Evolutionary conservation across 2,329 filamentous ascomycete species (phyloP).

Genomic region (Pseudogymnoascus sp.): DNA sequence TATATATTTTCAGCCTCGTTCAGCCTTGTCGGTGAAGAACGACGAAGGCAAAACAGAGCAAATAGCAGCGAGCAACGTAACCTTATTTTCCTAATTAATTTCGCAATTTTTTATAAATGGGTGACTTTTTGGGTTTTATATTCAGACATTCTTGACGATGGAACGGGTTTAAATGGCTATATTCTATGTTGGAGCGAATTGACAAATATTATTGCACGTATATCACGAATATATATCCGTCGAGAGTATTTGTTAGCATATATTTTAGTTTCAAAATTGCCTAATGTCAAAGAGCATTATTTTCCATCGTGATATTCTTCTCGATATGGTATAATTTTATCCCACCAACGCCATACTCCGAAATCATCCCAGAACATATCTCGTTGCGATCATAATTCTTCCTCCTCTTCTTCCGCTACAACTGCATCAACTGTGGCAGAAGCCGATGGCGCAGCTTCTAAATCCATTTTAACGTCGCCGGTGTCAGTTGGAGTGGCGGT

Average conservation of each 20-base stretch:
- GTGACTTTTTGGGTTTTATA: neutral
- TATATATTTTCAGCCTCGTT: neutral
- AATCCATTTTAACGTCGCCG: neutral
- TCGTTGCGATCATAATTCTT: slow-evolving; percentile 7
- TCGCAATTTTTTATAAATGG: neutral
- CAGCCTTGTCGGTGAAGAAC: neutral
- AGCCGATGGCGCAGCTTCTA: neutral
- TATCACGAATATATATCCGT: neutral
- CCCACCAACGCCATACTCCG: slow-evolving; percentile 7
- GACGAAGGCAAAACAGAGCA: neutral
- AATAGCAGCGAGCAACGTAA: neutral
- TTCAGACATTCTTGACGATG: neutral
- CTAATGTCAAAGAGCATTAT: neutral
- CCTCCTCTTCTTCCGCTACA: neutral
- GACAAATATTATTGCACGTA: neutral
- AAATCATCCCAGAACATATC: neutral
- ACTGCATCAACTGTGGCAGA: neutral
- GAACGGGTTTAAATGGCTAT: neutral
- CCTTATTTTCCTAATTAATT: neutral
- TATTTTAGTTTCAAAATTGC: neutral
- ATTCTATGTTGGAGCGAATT: neutral
- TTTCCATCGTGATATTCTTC: slow-evolving; percentile 10
- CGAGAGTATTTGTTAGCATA: neutral
- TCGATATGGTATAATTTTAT: slow-evolving; percentile 11
- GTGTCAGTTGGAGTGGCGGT: neutral